These are phyloP conservation scores for Aspergillus glaucus DNA, from an alignment of 2,329 filamentous ascomycete species.

Conservation along the genomic window DNA sequence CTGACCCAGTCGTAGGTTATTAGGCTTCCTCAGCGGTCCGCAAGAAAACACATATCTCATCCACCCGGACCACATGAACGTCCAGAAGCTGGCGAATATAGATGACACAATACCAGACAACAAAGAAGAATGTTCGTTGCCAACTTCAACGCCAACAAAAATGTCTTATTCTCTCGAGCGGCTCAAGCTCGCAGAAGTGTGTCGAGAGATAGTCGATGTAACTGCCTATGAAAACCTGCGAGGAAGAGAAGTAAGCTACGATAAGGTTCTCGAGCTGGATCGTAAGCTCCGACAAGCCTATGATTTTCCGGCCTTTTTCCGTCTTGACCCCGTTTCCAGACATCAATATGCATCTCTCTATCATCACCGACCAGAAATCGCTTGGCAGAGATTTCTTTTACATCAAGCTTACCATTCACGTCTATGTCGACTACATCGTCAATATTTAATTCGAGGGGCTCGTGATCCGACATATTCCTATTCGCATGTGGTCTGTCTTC, in stretches of 20 bases:
- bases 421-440: conserved; percentile 34
- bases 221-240: conserved; percentile 20
- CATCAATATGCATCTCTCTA: conserved; percentile 23
- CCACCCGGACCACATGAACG: conserved; percentile 36
- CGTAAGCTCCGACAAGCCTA: conserved; percentile 26
- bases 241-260: conserved; percentile 25
- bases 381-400: conserved; percentile 30
- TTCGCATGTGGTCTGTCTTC: conserved; percentile 32
- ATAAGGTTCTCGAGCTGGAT: conserved; percentile 35
- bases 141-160: conserved; percentile 33
- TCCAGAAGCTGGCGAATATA: conserved; percentile 38
- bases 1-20: conserved; percentile 21
- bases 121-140: conserved; percentile 14
- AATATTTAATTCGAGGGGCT: conserved; percentile 34
- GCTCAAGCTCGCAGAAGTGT: conserved; percentile 35
- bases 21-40: conserved; percentile 37
- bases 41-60: conserved; percentile 41
- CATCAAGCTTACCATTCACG: conserved; percentile 32
- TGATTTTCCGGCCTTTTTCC: conserved; percentile 32
- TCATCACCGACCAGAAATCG: conserved; percentile 21
- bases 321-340: conserved; percentile 26
- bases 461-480: conserved; percentile 31
- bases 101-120: conserved; percentile 32
- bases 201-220: conserved; percentile 36
- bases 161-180: conserved; percentile 43